Conservation (phyloP, 352 stramenopile genomes). For the Pseudoperonospora humuli region DNA sequence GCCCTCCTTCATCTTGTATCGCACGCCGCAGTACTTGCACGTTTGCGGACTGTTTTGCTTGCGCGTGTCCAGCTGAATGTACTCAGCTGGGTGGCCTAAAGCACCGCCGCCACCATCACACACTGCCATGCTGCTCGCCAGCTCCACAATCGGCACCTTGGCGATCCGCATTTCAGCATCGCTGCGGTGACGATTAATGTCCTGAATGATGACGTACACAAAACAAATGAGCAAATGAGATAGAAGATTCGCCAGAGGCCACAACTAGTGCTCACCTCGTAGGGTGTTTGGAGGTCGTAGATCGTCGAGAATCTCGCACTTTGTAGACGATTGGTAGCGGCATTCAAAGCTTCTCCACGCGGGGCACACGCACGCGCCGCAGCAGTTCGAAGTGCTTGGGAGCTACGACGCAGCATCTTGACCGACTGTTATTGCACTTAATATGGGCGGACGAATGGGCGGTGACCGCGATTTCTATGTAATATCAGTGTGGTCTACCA, state of each 20-base stretch:
- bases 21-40: slow-evolving; percentile 92
- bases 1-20: slow-evolving; percentile 82
- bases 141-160: slow-evolving; percentile 85
- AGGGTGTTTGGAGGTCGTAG: slow-evolving; percentile 60
- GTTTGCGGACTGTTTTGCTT: slow-evolving; percentile 58
- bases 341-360: slow-evolving; percentile 8
- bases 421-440: slow-evolving; percentile 1
- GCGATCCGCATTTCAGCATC: slow-evolving; percentile 87
- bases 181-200: slow-evolving; percentile 80
- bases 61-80: slow-evolving; percentile 88
- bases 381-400: slow-evolving; percentile 21
- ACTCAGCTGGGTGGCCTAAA: slow-evolving; percentile 95
- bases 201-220: slow-evolving; percentile 24
- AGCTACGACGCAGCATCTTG: slow-evolving; percentile 42
- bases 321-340: slow-evolving; percentile 21
- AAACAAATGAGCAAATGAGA: slow-evolving; percentile 2
- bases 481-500: neutral
- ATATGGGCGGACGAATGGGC: too few species aligned
- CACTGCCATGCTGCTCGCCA: slow-evolving; percentile 87
- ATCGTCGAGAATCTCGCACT: slow-evolving; percentile 49
- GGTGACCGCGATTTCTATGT: slow-evolving; percentile 2
- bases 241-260: neutral
- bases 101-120: slow-evolving; percentile 94
- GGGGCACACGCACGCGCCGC: slow-evolving; percentile 21
- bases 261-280: slow-evolving; percentile 31